phyloP scores from a whole-genome alignment of 495 filamentous ascomycete species.

The Polyplosphaeria fusca region DNA sequence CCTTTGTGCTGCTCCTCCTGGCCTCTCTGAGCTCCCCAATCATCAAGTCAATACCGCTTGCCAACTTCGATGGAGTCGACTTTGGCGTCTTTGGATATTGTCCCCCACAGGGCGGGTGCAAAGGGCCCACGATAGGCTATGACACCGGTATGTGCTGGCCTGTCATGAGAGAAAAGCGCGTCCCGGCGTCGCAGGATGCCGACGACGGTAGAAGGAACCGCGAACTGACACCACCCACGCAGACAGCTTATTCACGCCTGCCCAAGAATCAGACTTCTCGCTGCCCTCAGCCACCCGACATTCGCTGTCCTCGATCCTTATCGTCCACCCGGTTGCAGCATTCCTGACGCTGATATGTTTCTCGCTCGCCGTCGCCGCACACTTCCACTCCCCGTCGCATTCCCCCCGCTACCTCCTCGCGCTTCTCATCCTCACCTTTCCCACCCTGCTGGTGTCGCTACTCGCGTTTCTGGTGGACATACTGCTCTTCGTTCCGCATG shows the following conservation, averaged over 20 bases:
- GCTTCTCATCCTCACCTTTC: constrained; percentile 78
- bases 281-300: constrained; percentile 70
- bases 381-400: constrained; percentile 88
- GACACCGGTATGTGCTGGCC: constrained; percentile 62
- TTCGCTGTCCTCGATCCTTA: constrained; percentile 84
- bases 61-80: constrained; percentile 67
- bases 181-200: not conserved
- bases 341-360: constrained; percentile 82
- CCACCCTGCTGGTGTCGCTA: constrained; percentile 79
- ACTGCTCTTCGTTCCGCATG: constrained; percentile 90
- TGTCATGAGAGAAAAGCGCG: no score
- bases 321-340: constrained; percentile 89
- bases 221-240: not conserved
- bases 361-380: constrained; percentile 71
- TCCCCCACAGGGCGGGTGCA: constrained; percentile 59
- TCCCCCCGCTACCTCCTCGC: constrained; percentile 83
- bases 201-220: no score
- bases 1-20: constrained; percentile 80
- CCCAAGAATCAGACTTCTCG: constrained; percentile 60
- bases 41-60: constrained; percentile 78
- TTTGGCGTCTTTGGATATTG: constrained; percentile 97
- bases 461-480: constrained; percentile 92
- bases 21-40: constrained; percentile 93
- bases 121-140: constrained; percentile 78
- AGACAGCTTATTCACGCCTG: constrained; percentile 46